Percentiles rank a stretch among this genome's conserved stretches.
Conservation (phyloP, 2,329 filamentous ascomycete species). For the Zopfia rhizophila region DNA sequence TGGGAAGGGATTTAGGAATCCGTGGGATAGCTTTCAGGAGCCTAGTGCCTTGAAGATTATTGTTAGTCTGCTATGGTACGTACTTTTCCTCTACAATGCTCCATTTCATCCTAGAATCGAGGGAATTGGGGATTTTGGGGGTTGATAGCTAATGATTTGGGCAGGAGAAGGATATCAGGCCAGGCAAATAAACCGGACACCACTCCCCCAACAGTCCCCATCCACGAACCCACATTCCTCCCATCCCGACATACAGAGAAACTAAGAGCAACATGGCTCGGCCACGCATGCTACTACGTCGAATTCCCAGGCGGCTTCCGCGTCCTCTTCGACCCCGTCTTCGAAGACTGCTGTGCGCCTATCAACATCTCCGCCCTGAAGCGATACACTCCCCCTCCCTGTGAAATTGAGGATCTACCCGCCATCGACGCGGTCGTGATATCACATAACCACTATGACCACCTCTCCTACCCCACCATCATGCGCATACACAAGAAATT, state of each 20-base stretch:
- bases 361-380: conserved; percentile 76
- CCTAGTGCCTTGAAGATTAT: conserved; percentile 46
- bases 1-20: conserved; percentile 67
- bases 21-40: conserved; percentile 65
- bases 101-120: neutral
- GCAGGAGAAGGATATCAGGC: conserved; percentile 61
- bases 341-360: conserved; percentile 86
- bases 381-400: conserved; percentile 81
- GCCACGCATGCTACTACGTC: conserved; percentile 92
- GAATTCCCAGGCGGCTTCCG: conserved; percentile 88
- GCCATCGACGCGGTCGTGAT: conserved; percentile 79
- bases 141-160: conserved; percentile 11
- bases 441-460: conserved; percentile 93
- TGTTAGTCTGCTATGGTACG: conserved; percentile 52
- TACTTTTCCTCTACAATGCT: conserved; percentile 3
- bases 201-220: conserved; percentile 71
- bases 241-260: conserved; percentile 66
- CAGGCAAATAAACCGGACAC: conserved; percentile 68
- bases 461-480: conserved; percentile 81
- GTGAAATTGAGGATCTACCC: conserved; percentile 80
- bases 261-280: conserved; percentile 91
- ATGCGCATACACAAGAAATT: conserved; percentile 75
- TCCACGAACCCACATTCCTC: conserved; percentile 75
- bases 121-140: neutral
- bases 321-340: conserved; percentile 93